These are phyloP conservation scores for Protomyces arabidopsidicola DNA, from an alignment of 1,139 yeast species.

Conservation along the genomic window DNA sequence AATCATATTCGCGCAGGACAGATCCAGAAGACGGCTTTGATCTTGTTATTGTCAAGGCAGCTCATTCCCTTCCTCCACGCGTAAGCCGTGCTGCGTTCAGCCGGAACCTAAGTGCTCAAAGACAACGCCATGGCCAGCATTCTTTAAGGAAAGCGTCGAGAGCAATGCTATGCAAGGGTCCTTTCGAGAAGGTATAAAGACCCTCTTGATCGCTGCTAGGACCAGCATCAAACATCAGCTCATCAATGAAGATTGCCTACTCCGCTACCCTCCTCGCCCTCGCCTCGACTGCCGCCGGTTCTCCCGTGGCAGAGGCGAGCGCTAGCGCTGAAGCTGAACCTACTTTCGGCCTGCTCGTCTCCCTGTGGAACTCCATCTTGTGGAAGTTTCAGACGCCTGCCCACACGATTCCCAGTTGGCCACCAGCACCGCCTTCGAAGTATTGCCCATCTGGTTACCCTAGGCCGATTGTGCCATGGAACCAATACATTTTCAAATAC, in stretches of 20 bases:
- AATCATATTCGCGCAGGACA: too few relatives aligned
- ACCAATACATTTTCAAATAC: not conserved
- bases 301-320: not conserved
- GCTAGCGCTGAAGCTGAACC: not conserved
- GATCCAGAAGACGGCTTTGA: too few relatives aligned
- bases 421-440: not conserved
- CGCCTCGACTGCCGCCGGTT: not conserved
- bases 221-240: too few relatives aligned
- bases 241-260: not conserved
- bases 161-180: too few relatives aligned
- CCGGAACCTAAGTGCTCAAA: too few relatives aligned
- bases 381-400: not conserved
- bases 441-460: not conserved
- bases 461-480: not conserved
- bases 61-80: too few relatives aligned
- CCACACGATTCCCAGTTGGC: not conserved
- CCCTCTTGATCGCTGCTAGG: too few relatives aligned
- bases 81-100: too few relatives aligned
- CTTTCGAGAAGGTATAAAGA: too few relatives aligned
- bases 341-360: not conserved
- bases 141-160: too few relatives aligned
- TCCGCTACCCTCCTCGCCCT: not conserved
- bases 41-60: too few relatives aligned
- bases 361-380: not conserved
- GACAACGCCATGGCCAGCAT: too few relatives aligned